Evolutionary conservation across 2,329 filamentous ascomycete species (phyloP).

Genomic region (Calycina marina): DNA sequence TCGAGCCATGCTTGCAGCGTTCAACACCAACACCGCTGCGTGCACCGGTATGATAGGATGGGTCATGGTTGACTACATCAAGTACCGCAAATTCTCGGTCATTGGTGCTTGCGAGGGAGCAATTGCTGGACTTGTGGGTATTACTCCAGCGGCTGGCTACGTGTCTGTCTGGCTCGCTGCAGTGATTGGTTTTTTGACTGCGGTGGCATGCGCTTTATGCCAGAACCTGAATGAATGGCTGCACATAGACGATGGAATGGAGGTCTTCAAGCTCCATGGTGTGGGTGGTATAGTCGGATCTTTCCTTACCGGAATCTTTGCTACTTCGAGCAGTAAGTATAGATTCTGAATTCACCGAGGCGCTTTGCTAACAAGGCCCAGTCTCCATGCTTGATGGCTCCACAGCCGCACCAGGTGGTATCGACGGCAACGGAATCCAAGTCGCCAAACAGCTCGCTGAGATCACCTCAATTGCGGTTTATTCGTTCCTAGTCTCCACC

Average conservation of each 20-base stretch:
- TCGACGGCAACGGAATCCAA: constrained; percentile 37
- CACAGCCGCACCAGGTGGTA: constrained; percentile 28
- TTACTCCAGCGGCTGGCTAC: constrained; percentile 42
- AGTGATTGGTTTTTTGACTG: constrained; percentile 37
- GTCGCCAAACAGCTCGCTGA: constrained; percentile 42
- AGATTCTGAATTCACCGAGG: too few species aligned
- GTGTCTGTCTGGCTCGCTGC: constrained; percentile 36
- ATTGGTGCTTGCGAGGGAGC: constrained; percentile 38
- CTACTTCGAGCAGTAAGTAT: constrained; percentile 28
- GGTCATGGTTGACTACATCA: constrained; percentile 36
- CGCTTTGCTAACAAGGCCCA: too few species aligned
- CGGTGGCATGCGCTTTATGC: constrained; percentile 30
- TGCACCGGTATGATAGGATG: constrained; percentile 38
- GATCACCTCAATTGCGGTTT: constrained; percentile 37
- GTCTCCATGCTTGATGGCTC: constrained; percentile 38
- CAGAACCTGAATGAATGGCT: constrained; percentile 36
- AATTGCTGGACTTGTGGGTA: constrained; percentile 41
- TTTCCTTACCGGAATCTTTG: constrained; percentile 42
- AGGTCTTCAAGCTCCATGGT: constrained; percentile 45
- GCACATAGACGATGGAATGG: constrained; percentile 40
- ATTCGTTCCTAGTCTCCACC: constrained; percentile 38
- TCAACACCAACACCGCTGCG: constrained; percentile 44
- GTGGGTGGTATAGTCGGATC: constrained; percentile 43
- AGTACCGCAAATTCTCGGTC: constrained; percentile 32
- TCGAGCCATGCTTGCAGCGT: constrained; percentile 37